A percentile compares a stretch with the other conserved stretches of the same genome.
Evolutionary conservation across 257 asterid species (phyloP).

Genomic region (Linderniella brevidens): DNA sequence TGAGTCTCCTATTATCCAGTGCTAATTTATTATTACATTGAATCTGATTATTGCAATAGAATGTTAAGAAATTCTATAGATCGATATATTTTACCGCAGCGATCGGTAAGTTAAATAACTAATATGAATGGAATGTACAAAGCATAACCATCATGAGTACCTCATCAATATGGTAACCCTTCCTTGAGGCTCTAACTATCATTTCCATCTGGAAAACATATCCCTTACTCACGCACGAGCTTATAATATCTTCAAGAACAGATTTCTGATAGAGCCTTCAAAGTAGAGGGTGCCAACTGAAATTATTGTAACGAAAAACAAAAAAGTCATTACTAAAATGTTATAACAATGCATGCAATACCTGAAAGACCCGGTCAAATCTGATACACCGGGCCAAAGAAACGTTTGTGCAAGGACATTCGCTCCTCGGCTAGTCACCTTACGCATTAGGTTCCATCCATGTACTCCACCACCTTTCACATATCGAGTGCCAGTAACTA

Average conservation of each 20-base stretch:
- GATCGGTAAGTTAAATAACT: no score
- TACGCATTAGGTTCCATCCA: conserved; percentile 97
- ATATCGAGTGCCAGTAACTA: conserved; percentile 94
- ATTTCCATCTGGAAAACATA: conserved; percentile 99
- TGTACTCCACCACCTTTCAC: conserved; percentile 91
- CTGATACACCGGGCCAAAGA: conserved; percentile 99
- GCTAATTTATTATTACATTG: no score
- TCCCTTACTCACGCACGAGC: conserved; percentile 90
- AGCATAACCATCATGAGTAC: conserved; percentile 26
- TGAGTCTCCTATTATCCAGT: no score
- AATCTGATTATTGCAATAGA: no score
- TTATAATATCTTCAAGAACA: conserved; percentile 81
- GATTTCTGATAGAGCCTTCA: conserved; percentile 74
- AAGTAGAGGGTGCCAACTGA: conserved; percentile 10
- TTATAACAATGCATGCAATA: conserved; percentile 18
- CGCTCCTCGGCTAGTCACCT: conserved; percentile 97
- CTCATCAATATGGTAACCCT: conserved; percentile 84
- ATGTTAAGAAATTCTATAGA: no score
- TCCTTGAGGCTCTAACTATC: conserved; percentile 91
- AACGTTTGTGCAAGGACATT: conserved; percentile 94
- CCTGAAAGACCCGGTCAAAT: conserved; percentile 98
- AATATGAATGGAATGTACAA: no score
- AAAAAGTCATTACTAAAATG: no score
- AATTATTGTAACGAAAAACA: not conserved
- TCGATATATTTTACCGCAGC: no score